These are phyloP conservation scores for Lodderomyces oxycetoniae DNA, from an alignment of 1,139 yeast species.

Conservation along the genomic window DNA sequence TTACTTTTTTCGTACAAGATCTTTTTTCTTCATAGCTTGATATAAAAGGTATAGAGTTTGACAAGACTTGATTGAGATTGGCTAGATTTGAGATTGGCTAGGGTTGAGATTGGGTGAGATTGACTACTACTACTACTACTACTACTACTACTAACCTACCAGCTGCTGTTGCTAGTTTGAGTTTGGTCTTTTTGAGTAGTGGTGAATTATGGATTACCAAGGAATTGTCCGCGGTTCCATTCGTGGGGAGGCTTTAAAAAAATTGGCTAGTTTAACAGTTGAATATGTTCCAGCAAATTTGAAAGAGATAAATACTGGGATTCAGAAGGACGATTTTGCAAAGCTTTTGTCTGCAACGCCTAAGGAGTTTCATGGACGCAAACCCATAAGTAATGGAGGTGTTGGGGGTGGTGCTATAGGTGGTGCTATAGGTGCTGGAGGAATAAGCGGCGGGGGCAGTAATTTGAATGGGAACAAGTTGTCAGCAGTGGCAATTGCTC, in stretches of 20 bases:
- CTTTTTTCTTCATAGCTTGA: no score
- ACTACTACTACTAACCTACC: neutral
- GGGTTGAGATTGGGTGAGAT: no score
- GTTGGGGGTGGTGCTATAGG: conserved; percentile 15
- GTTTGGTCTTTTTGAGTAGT: neutral
- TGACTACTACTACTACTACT: neutral
- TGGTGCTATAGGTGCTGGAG: conserved; percentile 48
- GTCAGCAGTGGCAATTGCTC: conserved; percentile 38
- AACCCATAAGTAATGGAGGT: conserved; percentile 1
- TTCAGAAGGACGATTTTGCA: conserved; percentile 22
- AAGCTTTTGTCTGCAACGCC: conserved; percentile 23
- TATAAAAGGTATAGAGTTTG: no score
- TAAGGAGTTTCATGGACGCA: conserved; percentile 8
- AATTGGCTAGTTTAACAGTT: conserved; percentile 29
- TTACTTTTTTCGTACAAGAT: no score
- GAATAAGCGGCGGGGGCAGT: no score
- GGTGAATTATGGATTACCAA: conserved; percentile 30
- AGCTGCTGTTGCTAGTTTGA: neutral
- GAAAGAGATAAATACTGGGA: conserved; percentile 14
- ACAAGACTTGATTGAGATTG: no score
- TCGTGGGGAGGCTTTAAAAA: conserved; percentile 58
- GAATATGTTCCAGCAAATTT: conserved; percentile 19
- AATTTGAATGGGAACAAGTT: conserved; percentile 10
- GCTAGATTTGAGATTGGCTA: no score
- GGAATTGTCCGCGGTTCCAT: conserved; percentile 43